Evolutionary conservation across 352 stramenopile species (phyloP), one percentile per base, ranked within the genome.

Genomic region (Pythium sp.): DNA sequence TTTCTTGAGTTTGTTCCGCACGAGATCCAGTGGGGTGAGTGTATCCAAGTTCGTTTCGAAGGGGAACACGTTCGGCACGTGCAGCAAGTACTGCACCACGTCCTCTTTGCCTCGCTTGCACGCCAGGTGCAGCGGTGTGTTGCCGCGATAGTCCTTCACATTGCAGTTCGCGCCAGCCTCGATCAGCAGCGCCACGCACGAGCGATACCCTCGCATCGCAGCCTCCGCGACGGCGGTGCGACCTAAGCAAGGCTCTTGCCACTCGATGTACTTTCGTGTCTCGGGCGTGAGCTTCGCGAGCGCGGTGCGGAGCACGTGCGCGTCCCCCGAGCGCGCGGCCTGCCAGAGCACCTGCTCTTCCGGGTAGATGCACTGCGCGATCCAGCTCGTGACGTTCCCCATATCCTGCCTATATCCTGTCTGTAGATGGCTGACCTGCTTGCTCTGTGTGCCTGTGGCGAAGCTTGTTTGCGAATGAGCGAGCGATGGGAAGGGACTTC

Each of bases 291-390:
- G 72, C 11, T 71, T 71, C 28, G 68, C 72, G 41, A 78, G 64
- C 20, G 77, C 76, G 8, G 64, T 67, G 26, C 72, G 81, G 34
- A 90, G 74, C 26, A 71, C 43, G 12, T 72, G 32, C 54, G 71
- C 71, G 51, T 89, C 73, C n/a, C 72, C 77, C 8, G 75, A 77
- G 30, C 72, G 74, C 54, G 78, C 81, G 0, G 80, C 81, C 32
- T 79, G 69, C 78, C 80, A 91, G 32, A 86, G 68, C 15, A 85
- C 59, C 58, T 91, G 81, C 24, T 89, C 80, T 38, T 84, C 67
- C 14, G 80, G 75, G 64, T 84, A 87, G 47, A 85, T 73, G 61
- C 70, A 86, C 71, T 86, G 77, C 26, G 68, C 71, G 53, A 87
- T n/a, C 79, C 79, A 89, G 49, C 79, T 86, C 46, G 72, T 51